These are phyloP conservation scores for Gypsophila paniculata DNA, from an alignment of 179 eudicot genomes.

Conservation along the genomic window DNA sequence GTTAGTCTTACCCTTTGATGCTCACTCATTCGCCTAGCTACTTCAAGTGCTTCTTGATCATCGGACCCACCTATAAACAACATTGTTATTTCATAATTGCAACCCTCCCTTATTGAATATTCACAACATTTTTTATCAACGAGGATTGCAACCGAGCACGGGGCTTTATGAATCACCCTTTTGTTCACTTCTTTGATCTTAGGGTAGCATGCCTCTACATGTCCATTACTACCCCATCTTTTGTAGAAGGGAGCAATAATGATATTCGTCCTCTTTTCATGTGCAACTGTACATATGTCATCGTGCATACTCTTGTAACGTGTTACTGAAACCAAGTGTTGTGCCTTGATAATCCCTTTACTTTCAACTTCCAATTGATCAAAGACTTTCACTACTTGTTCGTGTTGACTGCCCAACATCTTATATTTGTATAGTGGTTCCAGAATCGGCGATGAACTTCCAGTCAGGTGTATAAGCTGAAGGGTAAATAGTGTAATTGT, in stretches of 20 bases:
- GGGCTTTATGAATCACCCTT: constrained; percentile 35
- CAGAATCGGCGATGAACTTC: constrained; percentile 35
- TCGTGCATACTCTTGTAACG: constrained; percentile 38
- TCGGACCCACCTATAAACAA: constrained; percentile 49
- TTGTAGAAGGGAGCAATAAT: constrained; percentile 40
- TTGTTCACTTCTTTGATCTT: constrained; percentile 30
- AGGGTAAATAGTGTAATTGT: constrained; percentile 28
- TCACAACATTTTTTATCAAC: constrained; percentile 24
- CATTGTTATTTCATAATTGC: constrained; percentile 26
- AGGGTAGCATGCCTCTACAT: constrained; percentile 12
- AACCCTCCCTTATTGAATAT: neutral
- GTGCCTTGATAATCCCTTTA: constrained; percentile 26
- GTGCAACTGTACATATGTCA: constrained; percentile 37
- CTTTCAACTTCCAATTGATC: constrained; percentile 22
- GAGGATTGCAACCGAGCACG: constrained; percentile 45
- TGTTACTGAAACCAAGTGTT: constrained; percentile 35
- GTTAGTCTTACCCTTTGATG: constrained; percentile 32
- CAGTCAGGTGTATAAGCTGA: constrained; percentile 36
- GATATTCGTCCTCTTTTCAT: constrained; percentile 33
- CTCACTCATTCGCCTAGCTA: constrained; percentile 33
- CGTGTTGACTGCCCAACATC: neutral
- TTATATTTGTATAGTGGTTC: constrained; percentile 29
- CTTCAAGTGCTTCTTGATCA: constrained; percentile 42
- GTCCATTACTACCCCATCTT: constrained; percentile 29
- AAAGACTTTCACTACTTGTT: constrained; percentile 35